Conservation (phyloP, 2,329 filamentous ascomycete genomes). For the Calonectria henricotiae region DNA sequence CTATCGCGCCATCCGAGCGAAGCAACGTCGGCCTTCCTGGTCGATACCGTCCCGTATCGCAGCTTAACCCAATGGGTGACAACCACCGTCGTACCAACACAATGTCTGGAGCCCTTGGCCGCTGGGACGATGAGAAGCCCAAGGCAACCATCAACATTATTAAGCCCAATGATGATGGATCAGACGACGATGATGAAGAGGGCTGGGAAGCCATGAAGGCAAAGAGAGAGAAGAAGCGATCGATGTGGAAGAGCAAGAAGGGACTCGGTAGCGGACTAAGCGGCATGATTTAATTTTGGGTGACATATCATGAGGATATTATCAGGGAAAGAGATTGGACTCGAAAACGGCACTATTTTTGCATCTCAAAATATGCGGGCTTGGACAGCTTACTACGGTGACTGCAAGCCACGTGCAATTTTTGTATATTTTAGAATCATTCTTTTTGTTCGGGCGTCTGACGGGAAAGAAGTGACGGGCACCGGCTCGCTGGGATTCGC, state of each 20-base stretch:
- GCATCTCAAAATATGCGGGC: slow-evolving; percentile 51
- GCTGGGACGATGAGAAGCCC: slow-evolving; percentile 55
- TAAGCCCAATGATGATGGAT: slow-evolving; percentile 58
- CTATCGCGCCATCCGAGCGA: slow-evolving; percentile 94
- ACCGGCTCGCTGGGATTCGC: slow-evolving; percentile 48
- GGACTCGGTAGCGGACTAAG: slow-evolving; percentile 66
- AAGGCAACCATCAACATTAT: slow-evolving; percentile 60
- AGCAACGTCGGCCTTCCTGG: slow-evolving; percentile 94
- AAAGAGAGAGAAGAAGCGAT: slow-evolving; percentile 79
- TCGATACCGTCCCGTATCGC: slow-evolving; percentile 91
- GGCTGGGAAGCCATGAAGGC: slow-evolving; percentile 81
- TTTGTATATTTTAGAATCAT: slow-evolving; percentile 54
- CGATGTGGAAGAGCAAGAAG: slow-evolving; percentile 78
- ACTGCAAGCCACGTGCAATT: slow-evolving; percentile 44
- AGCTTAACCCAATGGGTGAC: slow-evolving; percentile 59
- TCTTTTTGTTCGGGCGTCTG: slow-evolving; percentile 52
- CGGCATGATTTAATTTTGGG: slow-evolving; percentile 61
- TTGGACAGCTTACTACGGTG: slow-evolving; percentile 43
- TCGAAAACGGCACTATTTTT: slow-evolving; percentile 51
- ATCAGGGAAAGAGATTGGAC: slow-evolving; percentile 52
- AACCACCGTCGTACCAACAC: slow-evolving; percentile 56
- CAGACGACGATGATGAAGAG: slow-evolving; percentile 76
- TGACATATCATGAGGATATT: slow-evolving; percentile 42
- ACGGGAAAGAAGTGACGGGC: slow-evolving; percentile 51
- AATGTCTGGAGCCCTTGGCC: slow-evolving; percentile 56